Conservation (phyloP, 108 stramenopile genomes). For the Cyclotella distinguenda region DNA sequence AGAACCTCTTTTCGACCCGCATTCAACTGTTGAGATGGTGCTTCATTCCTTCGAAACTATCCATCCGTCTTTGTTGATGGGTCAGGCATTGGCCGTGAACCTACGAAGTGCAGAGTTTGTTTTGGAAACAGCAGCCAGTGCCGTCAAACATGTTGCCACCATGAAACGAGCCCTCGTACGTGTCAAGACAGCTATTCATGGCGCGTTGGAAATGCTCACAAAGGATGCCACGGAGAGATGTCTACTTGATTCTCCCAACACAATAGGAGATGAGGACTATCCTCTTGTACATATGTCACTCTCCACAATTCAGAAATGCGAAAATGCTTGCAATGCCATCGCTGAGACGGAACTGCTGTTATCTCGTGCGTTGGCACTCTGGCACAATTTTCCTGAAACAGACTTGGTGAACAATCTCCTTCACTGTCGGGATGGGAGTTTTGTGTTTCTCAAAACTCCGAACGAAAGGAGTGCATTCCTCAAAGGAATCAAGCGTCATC, state of each 20-base stretch:
- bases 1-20: conserved; percentile 74
- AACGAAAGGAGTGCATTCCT: conserved; percentile 53
- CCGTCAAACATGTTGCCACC: conserved; percentile 47
- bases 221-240: conserved; percentile 50
- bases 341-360: conserved; percentile 69
- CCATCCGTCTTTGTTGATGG: conserved; percentile 79
- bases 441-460: conserved; percentile 45
- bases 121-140: conserved; percentile 55
- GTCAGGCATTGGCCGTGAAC: conserved; percentile 79
- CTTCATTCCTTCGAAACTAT: conserved; percentile 81
- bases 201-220: conserved; percentile 63
- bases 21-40: conserved; percentile 73
- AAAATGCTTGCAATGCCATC: conserved; percentile 70
- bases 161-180: conserved; percentile 46
- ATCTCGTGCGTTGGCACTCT: conserved; percentile 63
- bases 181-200: conserved; percentile 51
- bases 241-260: conserved; percentile 23
- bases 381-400: conserved; percentile 69
- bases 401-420: conserved; percentile 66
- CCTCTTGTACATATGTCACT: conserved; percentile 51
- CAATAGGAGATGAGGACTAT: conserved; percentile 20
- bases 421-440: conserved; percentile 49
- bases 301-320: conserved; percentile 68
- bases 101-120: conserved; percentile 69
- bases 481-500: conserved; percentile 54